These are phyloP conservation scores for Metschnikowia rubicola DNA, from an alignment of 805 yeast genomes.

Conservation along the genomic window DNA sequence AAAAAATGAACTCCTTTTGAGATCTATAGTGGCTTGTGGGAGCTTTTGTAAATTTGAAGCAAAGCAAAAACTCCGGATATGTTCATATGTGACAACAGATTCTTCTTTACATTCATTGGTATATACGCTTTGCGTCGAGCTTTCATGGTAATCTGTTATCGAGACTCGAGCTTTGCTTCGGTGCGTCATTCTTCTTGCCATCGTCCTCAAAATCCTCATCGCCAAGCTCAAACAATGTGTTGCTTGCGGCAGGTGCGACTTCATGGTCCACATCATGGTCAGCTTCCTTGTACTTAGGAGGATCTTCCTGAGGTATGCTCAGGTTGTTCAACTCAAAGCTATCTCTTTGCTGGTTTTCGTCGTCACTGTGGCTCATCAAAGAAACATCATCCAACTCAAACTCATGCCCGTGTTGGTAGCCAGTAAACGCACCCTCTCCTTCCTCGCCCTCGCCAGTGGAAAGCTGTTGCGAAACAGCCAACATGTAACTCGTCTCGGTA, in stretches of 20 bases:
- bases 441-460: conserved; percentile 68
- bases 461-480: conserved; percentile 90
- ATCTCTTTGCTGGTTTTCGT: conserved; percentile 30
- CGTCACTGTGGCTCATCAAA: conserved; percentile 47
- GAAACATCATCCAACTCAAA: conserved; percentile 59
- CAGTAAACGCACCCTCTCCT: conserved; percentile 18
- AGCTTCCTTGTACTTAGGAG: conserved; percentile 31
- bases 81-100: no score
- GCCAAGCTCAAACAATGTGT: conserved; percentile 41
- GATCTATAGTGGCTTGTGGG: no score
- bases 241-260: conserved; percentile 17
- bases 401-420: conserved; percentile 45
- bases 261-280: conserved; percentile 14
- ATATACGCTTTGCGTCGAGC: no score
- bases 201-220: conserved; percentile 29
- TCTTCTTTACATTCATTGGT: no score
- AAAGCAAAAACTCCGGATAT: no score
- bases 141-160: no score
- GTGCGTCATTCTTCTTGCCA: background rate
- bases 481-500: conserved; percentile 88
- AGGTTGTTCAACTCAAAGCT: conserved; percentile 36
- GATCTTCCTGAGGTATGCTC: conserved; percentile 20
- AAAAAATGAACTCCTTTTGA: no score
- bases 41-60: no score
- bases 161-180: no score